Evolutionary conservation across 192 early-diverging fungal genomes (phyloP).

Genomic region (Phlyctochytrium planicorne): DNA sequence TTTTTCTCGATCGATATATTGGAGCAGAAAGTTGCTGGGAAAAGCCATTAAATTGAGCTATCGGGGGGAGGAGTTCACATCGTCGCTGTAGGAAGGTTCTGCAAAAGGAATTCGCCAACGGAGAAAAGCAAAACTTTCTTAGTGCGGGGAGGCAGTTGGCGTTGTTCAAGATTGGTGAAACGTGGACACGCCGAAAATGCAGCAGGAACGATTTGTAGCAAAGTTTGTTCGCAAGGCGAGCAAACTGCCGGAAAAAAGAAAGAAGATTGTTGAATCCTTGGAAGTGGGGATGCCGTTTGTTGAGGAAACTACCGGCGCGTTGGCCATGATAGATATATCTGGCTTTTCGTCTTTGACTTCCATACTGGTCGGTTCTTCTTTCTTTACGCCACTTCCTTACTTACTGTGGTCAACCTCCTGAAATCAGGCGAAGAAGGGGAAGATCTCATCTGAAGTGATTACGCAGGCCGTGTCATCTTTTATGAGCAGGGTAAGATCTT

Average conservation of each 20-base stretch:
- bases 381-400: not conserved
- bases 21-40: too few relatives aligned
- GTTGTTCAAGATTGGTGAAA: too few relatives aligned
- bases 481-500: constrained; percentile 20
- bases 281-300: constrained; percentile 19
- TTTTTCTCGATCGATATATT: too few relatives aligned
- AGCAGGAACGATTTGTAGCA: constrained; percentile 18
- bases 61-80: too few relatives aligned
- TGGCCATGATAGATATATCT: constrained; percentile 31
- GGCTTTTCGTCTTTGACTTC: constrained; percentile 33
- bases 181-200: too few relatives aligned
- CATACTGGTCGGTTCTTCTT: constrained; percentile 10
- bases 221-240: constrained; percentile 19
- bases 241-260: constrained; percentile 13
- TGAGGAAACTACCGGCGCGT: constrained; percentile 28
- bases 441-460: constrained; percentile 26
- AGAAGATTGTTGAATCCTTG: constrained; percentile 15
- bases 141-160: too few relatives aligned
- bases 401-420: not conserved
- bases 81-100: too few relatives aligned
- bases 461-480: constrained; percentile 31
- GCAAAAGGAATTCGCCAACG: too few relatives aligned
- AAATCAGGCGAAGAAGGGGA: constrained; percentile 26
- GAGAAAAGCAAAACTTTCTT: too few relatives aligned
- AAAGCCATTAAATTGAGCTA: too few relatives aligned